Percentiles rank a stretch among this genome's conserved stretches.
Conservation (phyloP, 768 basidiomycete genomes). For the Chlorophyllum brunneum region DNA sequence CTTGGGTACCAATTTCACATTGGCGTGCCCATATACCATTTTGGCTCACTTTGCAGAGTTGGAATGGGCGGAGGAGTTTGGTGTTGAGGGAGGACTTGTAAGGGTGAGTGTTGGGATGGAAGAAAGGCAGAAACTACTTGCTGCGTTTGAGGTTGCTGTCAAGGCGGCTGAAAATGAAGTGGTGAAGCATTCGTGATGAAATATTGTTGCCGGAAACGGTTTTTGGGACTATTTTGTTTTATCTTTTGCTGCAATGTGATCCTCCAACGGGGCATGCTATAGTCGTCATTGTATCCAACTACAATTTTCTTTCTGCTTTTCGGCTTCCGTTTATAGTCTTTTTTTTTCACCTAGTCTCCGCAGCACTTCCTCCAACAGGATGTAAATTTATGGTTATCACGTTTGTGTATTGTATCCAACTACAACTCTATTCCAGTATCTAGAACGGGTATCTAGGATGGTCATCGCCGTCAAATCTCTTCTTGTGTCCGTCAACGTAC, state of each 20-base stretch:
- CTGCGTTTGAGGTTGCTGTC: conserved; percentile 61
- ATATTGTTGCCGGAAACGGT: not conserved
- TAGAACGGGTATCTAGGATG: no score
- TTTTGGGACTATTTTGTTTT: not conserved
- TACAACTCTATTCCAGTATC: no score
- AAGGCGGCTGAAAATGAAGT: conserved; percentile 29
- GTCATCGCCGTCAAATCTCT: no score
- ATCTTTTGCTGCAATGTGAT: conserved; percentile 7
- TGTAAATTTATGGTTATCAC: no score
- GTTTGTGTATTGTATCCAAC: no score
- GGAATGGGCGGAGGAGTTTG: conserved; percentile 87
- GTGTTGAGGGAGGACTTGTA: conserved; percentile 81
- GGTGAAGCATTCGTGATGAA: not conserved
- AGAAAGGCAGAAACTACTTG: conserved; percentile 50
- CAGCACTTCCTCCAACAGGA: no score
- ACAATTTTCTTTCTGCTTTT: conserved; percentile 32
- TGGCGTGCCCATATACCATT: conserved; percentile 91
- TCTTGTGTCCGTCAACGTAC: no score
- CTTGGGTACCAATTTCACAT: conserved; percentile 93
- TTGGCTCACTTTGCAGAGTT: conserved; percentile 88
- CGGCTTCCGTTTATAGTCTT: no score
- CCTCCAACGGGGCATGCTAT: conserved; percentile 31
- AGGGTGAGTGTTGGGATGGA: conserved; percentile 93
- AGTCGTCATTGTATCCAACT: conserved; percentile 37
- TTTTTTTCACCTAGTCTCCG: no score